phyloP scores from a whole-genome alignment of 345 rosid genomes.

The Murraya paniculata region DNA sequence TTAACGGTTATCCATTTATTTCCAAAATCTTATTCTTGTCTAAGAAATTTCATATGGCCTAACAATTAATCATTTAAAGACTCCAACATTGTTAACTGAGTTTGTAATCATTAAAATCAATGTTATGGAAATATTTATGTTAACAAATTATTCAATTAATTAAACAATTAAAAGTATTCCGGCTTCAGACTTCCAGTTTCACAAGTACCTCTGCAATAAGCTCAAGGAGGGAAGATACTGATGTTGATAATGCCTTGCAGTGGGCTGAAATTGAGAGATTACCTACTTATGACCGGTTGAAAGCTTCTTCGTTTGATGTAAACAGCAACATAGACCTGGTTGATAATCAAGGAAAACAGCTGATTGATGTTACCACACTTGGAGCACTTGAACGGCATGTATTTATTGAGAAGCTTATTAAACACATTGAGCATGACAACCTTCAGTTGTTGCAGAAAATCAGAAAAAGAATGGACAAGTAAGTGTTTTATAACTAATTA shows the following conservation, averaged over 20 bases:
- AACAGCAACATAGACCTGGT: constrained; percentile 10
- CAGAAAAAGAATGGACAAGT: constrained; percentile 54
- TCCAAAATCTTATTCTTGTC: no score
- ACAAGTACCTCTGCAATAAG: constrained; percentile 33
- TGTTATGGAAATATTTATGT: no score
- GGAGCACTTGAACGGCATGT: no score
- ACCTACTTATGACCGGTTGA: constrained; percentile 59
- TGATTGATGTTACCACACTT: constrained; percentile 55
- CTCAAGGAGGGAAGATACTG: constrained; percentile 27
- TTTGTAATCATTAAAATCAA: no score
- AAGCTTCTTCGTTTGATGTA: constrained; percentile 45
- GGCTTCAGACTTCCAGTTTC: constrained; percentile 40
- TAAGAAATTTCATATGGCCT: no score
- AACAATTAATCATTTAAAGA: no score
- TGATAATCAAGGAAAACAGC: constrained; percentile 26
- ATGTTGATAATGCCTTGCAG: constrained; percentile 41
- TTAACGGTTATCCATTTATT: no score
- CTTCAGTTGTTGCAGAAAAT: constrained; percentile 48
- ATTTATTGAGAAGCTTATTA: constrained; percentile 62
- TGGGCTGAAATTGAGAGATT: constrained; percentile 75
- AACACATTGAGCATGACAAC: constrained; percentile 66
- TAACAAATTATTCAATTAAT: no score
- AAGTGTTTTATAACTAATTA: constrained; percentile 3
- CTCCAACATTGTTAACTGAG: no score
- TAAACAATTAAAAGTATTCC: no score